Evolutionary conservation across 2,329 filamentous ascomycete species (phyloP).

Genomic region (Alternaria dauci): DNA sequence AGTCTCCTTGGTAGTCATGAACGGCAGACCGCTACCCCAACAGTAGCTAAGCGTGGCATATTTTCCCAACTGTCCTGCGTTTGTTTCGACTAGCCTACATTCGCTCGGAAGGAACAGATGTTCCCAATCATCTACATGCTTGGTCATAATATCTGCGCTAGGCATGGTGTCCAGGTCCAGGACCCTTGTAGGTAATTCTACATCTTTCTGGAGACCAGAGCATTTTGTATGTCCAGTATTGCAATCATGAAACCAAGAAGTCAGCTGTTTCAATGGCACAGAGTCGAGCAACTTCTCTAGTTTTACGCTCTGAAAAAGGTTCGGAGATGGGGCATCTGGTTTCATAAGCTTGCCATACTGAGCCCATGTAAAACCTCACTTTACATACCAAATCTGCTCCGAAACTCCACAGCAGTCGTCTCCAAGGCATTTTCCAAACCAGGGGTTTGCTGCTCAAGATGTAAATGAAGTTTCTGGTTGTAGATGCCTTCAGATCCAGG

Average conservation of each 20-base stretch:
- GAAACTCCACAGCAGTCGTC: background rate
- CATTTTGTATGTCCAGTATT: background rate
- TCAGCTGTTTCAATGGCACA: background rate
- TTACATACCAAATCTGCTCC: slow-evolving; percentile 1
- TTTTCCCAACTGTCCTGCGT: background rate
- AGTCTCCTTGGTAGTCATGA: slow-evolving; percentile 9
- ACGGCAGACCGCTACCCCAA: slow-evolving; percentile 13
- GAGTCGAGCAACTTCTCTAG: background rate
- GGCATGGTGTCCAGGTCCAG: slow-evolving; percentile 4
- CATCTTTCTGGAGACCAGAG: background rate
- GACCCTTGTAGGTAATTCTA: slow-evolving; percentile 5
- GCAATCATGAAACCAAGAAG: background rate
- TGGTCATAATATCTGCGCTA: background rate
- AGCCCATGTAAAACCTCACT: background rate
- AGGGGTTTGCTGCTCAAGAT: background rate
- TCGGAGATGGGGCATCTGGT: background rate
- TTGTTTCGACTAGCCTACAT: slow-evolving; percentile 7
- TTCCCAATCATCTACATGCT: background rate
- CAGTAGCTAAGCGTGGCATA: slow-evolving; percentile 16
- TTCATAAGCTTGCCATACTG: background rate
- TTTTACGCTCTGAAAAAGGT: background rate
- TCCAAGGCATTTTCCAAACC: background rate
- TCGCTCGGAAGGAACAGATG: background rate
- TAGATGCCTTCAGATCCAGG: background rate
- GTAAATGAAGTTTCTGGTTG: background rate